These are phyloP conservation scores for Plantago lanceolata DNA, from an alignment of 305 asterid species.

Conservation along the genomic window DNA sequence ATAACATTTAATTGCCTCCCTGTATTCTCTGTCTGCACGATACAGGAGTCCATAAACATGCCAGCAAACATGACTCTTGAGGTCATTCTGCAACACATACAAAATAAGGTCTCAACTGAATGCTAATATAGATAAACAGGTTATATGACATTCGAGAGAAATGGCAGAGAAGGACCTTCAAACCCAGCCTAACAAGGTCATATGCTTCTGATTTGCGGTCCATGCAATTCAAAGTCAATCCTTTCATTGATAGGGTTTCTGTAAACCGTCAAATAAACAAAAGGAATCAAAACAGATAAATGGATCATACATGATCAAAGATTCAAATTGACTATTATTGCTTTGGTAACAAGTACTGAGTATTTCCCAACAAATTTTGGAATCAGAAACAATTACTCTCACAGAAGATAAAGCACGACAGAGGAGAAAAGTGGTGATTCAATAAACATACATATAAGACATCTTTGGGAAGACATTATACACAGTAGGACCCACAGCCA, in stretches of 20 bases:
- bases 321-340: not conserved
- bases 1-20: constrained; percentile 97
- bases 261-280: constrained; percentile 29
- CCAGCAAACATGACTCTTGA: constrained; percentile 99
- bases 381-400: too few relatives aligned
- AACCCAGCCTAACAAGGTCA: constrained; percentile 91
- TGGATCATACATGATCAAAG: not conserved
- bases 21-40: constrained; percentile 95
- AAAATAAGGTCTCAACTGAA: constrained; percentile 26
- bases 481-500: not conserved
- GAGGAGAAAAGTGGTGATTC: too few relatives aligned
- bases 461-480: too few relatives aligned
- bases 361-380: too few relatives aligned
- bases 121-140: constrained; percentile 8
- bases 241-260: constrained; percentile 98
- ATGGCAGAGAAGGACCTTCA: constrained; percentile 44
- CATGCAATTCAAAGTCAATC: constrained; percentile 93
- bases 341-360: too few relatives aligned
- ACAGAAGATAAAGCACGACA: too few relatives aligned
- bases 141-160: constrained; percentile 18
- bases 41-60: constrained; percentile 97
- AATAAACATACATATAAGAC: too few relatives aligned
- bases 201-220: constrained; percentile 97
- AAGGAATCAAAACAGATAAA: not conserved
- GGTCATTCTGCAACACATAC: constrained; percentile 79